Evolutionary conservation across 2,329 filamentous ascomycete species (phyloP).

Genomic region (Aspergillus caelatus): DNA sequence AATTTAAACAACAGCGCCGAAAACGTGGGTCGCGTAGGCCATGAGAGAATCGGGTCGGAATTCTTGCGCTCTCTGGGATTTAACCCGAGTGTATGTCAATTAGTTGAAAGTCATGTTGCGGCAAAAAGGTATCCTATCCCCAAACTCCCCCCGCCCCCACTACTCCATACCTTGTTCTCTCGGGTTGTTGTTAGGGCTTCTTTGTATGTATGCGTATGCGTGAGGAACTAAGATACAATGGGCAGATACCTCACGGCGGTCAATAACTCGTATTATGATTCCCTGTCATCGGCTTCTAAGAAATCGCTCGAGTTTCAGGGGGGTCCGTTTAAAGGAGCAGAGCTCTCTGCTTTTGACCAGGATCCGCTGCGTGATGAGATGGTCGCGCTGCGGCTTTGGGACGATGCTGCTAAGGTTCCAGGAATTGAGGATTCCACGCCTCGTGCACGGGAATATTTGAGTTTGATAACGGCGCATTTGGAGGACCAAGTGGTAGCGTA

Average conservation of each 20-base stretch:
- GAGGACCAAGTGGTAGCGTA: background rate
- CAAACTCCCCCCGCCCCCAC: background rate
- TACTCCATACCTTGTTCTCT: too few relatives aligned
- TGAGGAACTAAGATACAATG: background rate
- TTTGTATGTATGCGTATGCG: too few relatives aligned
- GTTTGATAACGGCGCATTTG: constrained; percentile 32
- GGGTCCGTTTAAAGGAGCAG: constrained; percentile 35
- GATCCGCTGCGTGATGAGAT: constrained; percentile 40
- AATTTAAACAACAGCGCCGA: constrained; percentile 27
- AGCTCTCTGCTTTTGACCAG: constrained; percentile 32
- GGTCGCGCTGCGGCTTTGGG: constrained; percentile 41
- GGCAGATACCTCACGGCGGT: constrained; percentile 41
- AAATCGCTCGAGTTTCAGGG: constrained; percentile 43
- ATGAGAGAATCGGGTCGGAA: constrained; percentile 42
- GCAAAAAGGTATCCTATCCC: constrained; percentile 33
- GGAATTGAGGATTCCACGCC: constrained; percentile 30
- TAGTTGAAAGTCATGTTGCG: constrained; percentile 44
- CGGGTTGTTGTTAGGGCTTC: too few relatives aligned
- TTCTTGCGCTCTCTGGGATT: constrained; percentile 41
- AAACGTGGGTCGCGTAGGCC: constrained; percentile 41
- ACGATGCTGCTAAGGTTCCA: constrained; percentile 41
- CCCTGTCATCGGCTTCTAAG: constrained; percentile 41
- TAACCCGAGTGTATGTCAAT: constrained; percentile 36
- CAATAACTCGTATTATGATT: constrained; percentile 36
- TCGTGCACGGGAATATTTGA: constrained; percentile 28